Evolutionary conservation across 2,329 filamentous ascomycete species (phyloP).

Genomic region (Xylariomycetidae sp.): DNA sequence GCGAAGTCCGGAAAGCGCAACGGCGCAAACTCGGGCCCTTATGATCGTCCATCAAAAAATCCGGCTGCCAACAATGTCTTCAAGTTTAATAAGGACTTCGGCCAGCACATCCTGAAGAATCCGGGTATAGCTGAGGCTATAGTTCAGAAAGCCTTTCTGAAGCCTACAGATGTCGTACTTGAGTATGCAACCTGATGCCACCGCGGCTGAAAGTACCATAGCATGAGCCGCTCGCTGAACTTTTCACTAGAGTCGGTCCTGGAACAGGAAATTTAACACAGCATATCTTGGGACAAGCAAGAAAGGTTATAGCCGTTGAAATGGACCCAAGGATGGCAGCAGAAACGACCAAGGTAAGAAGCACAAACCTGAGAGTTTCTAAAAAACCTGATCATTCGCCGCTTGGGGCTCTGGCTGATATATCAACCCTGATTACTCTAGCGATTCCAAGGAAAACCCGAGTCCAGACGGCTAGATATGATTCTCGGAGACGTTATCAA

Average conservation of each 20-base stretch:
- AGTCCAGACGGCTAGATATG: constrained; percentile 79
- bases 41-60: constrained; percentile 34
- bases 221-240: neutral
- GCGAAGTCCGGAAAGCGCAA: constrained; percentile 34
- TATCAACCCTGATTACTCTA: too few relatives aligned
- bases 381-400: too few relatives aligned
- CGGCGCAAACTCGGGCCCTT: constrained; percentile 30
- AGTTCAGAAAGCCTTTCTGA: constrained; percentile 81
- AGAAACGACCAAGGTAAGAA: constrained; percentile 91
- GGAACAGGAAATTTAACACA: constrained; percentile 83
- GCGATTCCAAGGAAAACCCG: constrained; percentile 84
- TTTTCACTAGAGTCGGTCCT: constrained; percentile 61
- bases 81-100: constrained; percentile 86
- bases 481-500: constrained; percentile 93
- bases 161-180: constrained; percentile 84
- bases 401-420: too few relatives aligned
- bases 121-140: constrained; percentile 66
- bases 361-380: too few relatives aligned
- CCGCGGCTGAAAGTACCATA: constrained; percentile 45
- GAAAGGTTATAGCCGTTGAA: constrained; percentile 79
- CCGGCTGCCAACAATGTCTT: constrained; percentile 74
- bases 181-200: constrained; percentile 87
- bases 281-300: constrained; percentile 81
- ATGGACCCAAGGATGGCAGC: constrained; percentile 95
- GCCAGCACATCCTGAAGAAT: constrained; percentile 88